Evolutionary conservation across 2,329 filamentous ascomycete genomes (phyloP).

Genomic region (Lecanicillium sp.): DNA sequence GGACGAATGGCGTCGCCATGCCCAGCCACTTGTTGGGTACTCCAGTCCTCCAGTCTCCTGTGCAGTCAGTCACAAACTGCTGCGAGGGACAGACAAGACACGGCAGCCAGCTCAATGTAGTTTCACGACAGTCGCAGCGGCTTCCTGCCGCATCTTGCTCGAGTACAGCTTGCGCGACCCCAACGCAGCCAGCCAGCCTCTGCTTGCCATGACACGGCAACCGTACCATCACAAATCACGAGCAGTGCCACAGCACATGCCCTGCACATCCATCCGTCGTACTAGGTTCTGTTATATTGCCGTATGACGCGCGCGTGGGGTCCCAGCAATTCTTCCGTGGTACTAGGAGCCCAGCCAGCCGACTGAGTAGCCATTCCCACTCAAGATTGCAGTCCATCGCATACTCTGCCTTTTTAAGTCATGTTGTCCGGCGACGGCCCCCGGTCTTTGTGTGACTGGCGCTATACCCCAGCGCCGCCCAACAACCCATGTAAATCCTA

Average conservation of each 20-base stretch:
- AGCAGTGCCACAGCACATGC: neutral
- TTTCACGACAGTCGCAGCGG: neutral
- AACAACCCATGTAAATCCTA: neutral
- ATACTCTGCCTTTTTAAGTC: constrained; percentile 12
- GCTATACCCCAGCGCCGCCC: neutral
- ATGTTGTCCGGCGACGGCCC: neutral
- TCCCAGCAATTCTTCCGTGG: neutral
- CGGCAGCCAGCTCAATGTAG: neutral
- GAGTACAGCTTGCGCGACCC: neutral
- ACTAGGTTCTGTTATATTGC: neutral
- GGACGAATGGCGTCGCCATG: neutral
- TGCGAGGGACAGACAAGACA: neutral
- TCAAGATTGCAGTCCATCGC: constrained; percentile 4
- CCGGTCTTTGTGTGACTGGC: neutral
- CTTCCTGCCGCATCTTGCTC: neutral
- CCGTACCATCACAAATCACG: neutral
- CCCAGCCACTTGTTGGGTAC: neutral
- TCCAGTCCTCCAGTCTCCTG: neutral
- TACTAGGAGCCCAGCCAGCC: neutral
- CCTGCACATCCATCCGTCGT: neutral
- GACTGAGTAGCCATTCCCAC: neutral
- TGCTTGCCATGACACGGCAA: neutral
- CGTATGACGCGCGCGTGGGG: neutral
- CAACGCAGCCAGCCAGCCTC: neutral
- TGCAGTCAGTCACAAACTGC: neutral